Evolutionary conservation across 257 asterid species (phyloP), one percentile per base, ranked within the genome.

Genomic region (Parsonsia alboflavescens): DNA sequence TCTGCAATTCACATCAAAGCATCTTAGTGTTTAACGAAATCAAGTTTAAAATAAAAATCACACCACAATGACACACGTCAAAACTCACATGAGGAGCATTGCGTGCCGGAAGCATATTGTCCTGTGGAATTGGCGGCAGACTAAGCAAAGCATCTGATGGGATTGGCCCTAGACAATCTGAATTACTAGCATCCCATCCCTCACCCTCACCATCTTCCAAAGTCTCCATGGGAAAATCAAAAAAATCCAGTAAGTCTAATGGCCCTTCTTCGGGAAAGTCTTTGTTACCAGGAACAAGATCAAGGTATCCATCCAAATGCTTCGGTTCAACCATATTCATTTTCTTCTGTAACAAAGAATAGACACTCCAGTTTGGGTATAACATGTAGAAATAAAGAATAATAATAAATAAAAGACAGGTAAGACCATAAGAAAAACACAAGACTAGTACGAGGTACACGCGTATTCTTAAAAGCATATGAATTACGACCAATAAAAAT

Each of bases 151-250:
- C 83, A 15, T 87, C 93, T 0, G 82, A n/a, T 0, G 96, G 96
- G 57, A 90, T 86, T 28, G 96, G 96, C 41, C 92, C 97, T 1
- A 87, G 81, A 75, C 22, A 81, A 10, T 87, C 82, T 2, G 87
- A 87, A 76, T 83, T 81, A 84, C 76, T 80, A 56, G 74, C 80
- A 76, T 90, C 91, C 96, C 92, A 92, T 22, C 84, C 96, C n/a
- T 80, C 89, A 28, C 84, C 96, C 17, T 80, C 89, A 28, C 57
- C 80, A 44, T 56, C 71, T 61, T 85, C 96, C 78, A 92, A 68
- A 82, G 86, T 84, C 80, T 90, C 96, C 86, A 87, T 66, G 1
- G 96, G 96, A 75, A 88, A 86, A 81, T 92, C 96, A 64, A 90
- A 73, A 39, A 89, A 77, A 22, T 78, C 73, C 0, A 90, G 87